A percentile compares a stretch with the other conserved stretches of the same genome.
These are phyloP conservation scores for Trichoderma afroharzianum DNA, from an alignment of 2,329 filamentous ascomycete genomes.

Conservation along the genomic window DNA sequence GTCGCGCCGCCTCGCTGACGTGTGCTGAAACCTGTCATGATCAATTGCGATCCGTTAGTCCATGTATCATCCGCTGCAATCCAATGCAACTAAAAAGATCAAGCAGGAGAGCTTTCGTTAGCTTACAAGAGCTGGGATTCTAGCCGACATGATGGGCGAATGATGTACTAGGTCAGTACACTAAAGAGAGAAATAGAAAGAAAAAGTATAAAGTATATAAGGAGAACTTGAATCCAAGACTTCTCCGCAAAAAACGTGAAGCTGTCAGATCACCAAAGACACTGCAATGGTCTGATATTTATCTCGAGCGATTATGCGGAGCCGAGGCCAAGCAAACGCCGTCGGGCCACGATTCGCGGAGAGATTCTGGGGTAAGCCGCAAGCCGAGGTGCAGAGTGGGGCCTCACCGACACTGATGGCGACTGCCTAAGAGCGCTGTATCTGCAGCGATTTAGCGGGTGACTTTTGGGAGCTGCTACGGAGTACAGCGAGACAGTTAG, in stretches of 20 bases:
- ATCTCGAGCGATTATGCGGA: neutral
- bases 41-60: neutral
- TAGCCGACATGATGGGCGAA: slow-evolving; percentile 29
- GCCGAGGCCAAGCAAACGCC: slow-evolving; percentile 11
- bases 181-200: neutral
- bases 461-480: neutral
- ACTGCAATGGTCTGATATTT: slow-evolving; percentile 13
- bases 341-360: slow-evolving; percentile 7
- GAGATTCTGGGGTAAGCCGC: slow-evolving; percentile 18
- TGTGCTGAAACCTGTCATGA: slow-evolving; percentile 44
- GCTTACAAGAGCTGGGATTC: slow-evolving; percentile 34
- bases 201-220: neutral
- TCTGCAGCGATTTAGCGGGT: neutral
- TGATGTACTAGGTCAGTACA: neutral
- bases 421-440: neutral
- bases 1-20: slow-evolving; percentile 81
- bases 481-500: neutral
- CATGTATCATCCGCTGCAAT: neutral
- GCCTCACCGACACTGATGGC: neutral
- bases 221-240: neutral
- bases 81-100: neutral
- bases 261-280: neutral
- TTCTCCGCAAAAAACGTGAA: neutral
- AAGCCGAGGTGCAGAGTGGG: slow-evolving; percentile 17
- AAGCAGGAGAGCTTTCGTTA: neutral